Evolutionary conservation across 169 alveolate species (phyloP), one percentile per base, ranked within the genome.

Genomic region (Eimeria mitis): DNA sequence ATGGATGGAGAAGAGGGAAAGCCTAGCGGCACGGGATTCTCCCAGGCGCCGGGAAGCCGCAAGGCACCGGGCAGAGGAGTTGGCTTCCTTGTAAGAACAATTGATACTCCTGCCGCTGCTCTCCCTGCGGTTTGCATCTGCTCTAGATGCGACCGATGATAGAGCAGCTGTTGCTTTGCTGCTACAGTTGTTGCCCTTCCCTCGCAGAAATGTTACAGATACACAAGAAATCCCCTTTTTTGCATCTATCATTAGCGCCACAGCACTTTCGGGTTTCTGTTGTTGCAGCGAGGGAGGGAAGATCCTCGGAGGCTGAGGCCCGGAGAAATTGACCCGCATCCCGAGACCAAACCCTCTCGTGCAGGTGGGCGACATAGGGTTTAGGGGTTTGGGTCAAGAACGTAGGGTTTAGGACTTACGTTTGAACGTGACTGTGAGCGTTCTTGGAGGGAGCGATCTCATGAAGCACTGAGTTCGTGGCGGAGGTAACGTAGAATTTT

Each of bases 311-410:
- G 98, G 61, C 97, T 99, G 85, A 96, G 99, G 56, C 99, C 99
- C 8, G 99, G 99, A 16, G 99, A 99, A 98, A 99, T 99, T n/a
- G 99, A 99, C 92, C 99, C 99, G 25, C 98, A 99, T 81, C 99
- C 99, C 14, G 99, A 99, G 96, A 98, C 99, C n/a, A 99, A 98
- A 92, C 99, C 99, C 25, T 99, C 99, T 16, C 97, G 99, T 63
- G 99, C 99, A 61, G 95, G 95, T 91, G 54, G 25, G 84, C 8
- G 49, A 28, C 47, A 0, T 11, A 28, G 65, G 47, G 89, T 19
- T 7, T 37, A 54, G 61, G 5, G n/a, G 6, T 40, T 40, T 4
- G 85, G 61, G 85, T 75, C 42, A 23, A 40, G 85, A 70, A 31
- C 49, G 0, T n/a, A 70, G 78, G 78, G 28, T 21, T 19, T 70